A percentile compares a stretch with the other conserved stretches of the same genome.
Conservation (phyloP, 345 rosid genomes). For the Brassica cretica region DNA sequence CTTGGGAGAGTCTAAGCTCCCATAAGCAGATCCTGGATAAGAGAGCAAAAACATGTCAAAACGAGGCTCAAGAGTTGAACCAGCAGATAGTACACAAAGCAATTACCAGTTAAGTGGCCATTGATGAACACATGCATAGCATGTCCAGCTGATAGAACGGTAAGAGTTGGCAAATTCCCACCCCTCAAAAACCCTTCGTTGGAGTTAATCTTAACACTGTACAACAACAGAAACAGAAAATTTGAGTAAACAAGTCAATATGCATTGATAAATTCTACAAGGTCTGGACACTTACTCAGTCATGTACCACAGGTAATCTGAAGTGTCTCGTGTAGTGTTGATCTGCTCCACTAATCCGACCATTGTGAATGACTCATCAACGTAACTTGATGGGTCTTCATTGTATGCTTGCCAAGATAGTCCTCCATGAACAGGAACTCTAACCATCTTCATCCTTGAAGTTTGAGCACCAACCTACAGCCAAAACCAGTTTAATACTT, state of each 20-base stretch:
- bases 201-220: slow-evolving; percentile 49
- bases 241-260: background rate
- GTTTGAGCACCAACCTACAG: slow-evolving; percentile 85
- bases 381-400: slow-evolving; percentile 56
- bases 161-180: slow-evolving; percentile 57
- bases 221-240: background rate
- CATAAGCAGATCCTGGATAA: slow-evolving; percentile 75
- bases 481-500: slow-evolving; percentile 21
- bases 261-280: slow-evolving; percentile 7
- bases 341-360: slow-evolving; percentile 93
- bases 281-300: slow-evolving; percentile 76
- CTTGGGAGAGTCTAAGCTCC: slow-evolving; percentile 91
- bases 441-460: slow-evolving; percentile 82
- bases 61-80: background rate
- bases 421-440: slow-evolving; percentile 74
- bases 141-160: slow-evolving; percentile 85
- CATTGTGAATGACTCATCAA: slow-evolving; percentile 72
- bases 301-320: slow-evolving; percentile 96
- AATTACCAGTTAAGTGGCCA: slow-evolving; percentile 71
- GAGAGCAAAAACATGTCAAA: slow-evolving; percentile 23
- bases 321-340: slow-evolving; percentile 80
- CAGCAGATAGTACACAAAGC: background rate
- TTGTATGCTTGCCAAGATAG: slow-evolving; percentile 91
- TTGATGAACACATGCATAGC: slow-evolving; percentile 90
- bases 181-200: slow-evolving; percentile 61